Percentiles rank a stretch among this genome's conserved stretches.
phyloP scores from a whole-genome alignment of 768 basidiomycete genomes.

The Tricholoma saponaceum region DNA sequence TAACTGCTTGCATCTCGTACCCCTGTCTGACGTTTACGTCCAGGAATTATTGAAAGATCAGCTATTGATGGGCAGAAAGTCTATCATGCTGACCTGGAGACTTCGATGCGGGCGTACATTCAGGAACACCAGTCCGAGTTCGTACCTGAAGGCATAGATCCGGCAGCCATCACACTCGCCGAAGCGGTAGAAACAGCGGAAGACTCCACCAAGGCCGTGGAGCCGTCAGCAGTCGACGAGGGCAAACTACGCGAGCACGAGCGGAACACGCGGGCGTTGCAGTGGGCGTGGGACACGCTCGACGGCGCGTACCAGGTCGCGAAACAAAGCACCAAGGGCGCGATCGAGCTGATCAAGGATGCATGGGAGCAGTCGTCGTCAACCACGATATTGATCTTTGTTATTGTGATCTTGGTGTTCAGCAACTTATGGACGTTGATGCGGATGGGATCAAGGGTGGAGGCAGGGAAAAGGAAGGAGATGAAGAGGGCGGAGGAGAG shows the following conservation, averaged over 20 bases:
- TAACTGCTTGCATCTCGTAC: no score
- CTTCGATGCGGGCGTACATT: constrained; percentile 85
- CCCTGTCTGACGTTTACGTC: constrained; percentile 1
- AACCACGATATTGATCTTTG: constrained; percentile 67
- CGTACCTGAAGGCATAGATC: constrained; percentile 75
- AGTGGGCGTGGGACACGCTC: constrained; percentile 88
- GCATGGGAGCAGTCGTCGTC: constrained; percentile 75
- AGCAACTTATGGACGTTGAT: constrained; percentile 71
- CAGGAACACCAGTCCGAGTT: constrained; percentile 88
- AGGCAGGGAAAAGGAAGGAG: constrained; percentile 45
- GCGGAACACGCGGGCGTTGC: constrained; percentile 66
- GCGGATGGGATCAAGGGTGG: constrained; percentile 36
- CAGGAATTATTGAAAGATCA: constrained; percentile 91
- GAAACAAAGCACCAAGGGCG: constrained; percentile 61
- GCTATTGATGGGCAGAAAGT: constrained; percentile 88
- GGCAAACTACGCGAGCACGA: constrained; percentile 61
- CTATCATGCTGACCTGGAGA: constrained; percentile 81
- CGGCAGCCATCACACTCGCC: constrained; percentile 44
- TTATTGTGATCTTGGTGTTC: constrained; percentile 68
- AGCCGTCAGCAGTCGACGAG: constrained; percentile 26
- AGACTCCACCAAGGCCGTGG: constrained; percentile 34
- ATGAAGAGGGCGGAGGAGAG: constrained; percentile 57
- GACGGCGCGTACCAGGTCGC: constrained; percentile 74
- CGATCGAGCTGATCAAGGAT: constrained; percentile 74
- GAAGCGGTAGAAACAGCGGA: constrained; percentile 38